These are phyloP conservation scores for Pseudogymnoascus sp. DNA, from an alignment of 2,329 filamentous ascomycete genomes.

Conservation along the genomic window DNA sequence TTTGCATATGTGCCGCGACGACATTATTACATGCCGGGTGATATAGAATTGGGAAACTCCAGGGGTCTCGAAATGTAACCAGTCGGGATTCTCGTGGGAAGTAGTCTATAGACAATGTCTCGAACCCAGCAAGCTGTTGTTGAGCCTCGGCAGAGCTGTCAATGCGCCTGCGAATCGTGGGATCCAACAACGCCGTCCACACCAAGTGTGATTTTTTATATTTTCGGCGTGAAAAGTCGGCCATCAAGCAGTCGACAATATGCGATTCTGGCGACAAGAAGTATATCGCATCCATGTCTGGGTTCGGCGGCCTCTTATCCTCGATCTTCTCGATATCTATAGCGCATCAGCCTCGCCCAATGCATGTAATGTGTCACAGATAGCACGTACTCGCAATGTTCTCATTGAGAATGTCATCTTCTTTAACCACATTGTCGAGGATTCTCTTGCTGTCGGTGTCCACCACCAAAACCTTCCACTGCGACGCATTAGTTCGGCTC, in stretches of 20 bases:
- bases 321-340: conserved; percentile 92
- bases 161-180: conserved; percentile 62
- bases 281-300: conserved; percentile 91
- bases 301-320: conserved; percentile 71
- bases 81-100: conserved; percentile 86
- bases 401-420: conserved; percentile 94
- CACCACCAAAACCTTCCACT: conserved; percentile 97
- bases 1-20: conserved; percentile 74
- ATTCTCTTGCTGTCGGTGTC: conserved; percentile 78
- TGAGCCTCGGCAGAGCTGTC: conserved; percentile 61
- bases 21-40: conserved; percentile 83
- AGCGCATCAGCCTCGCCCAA: conserved; percentile 10
- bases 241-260: conserved; percentile 87
- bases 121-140: conserved; percentile 70
- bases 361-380: conserved; percentile 14
- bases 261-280: conserved; percentile 77
- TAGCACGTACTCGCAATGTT: conserved; percentile 75
- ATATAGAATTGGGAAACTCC: conserved; percentile 88
- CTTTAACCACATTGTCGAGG: conserved; percentile 81
- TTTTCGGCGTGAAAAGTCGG: conserved; percentile 77
- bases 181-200: conserved; percentile 73
- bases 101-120: conserved; percentile 79
- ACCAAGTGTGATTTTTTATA: conserved; percentile 75
- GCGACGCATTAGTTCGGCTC: conserved; percentile 16
- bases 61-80: conserved; percentile 86